A percentile compares a stretch with the other conserved stretches of the same genome.
These are phyloP conservation scores for Epichloe bromicola DNA, from an alignment of 2,329 filamentous ascomycete species.

Conservation along the genomic window DNA sequence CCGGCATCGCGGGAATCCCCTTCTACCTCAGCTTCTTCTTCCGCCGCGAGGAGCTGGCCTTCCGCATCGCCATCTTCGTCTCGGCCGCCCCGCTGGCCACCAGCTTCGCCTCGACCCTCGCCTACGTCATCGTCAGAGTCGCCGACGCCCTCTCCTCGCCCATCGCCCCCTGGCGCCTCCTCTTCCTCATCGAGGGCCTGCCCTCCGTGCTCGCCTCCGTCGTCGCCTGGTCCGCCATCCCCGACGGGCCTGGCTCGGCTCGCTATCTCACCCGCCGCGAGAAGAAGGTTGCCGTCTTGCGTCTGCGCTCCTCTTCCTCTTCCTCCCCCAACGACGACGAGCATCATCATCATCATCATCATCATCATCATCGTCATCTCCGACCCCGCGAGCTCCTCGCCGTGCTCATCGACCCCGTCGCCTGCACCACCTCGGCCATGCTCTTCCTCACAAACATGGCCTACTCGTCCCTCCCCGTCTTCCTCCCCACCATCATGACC, in stretches of 20 bases:
- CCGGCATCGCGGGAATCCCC: slow-evolving; percentile 51
- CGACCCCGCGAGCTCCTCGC: slow-evolving; percentile 43
- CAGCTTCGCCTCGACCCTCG: slow-evolving; percentile 62
- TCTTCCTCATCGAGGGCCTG: slow-evolving; percentile 77
- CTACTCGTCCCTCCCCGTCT: slow-evolving; percentile 78
- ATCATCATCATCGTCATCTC: slow-evolving; percentile 14
- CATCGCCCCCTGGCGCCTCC: slow-evolving; percentile 68
- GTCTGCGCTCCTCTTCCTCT: slow-evolving; percentile 35
- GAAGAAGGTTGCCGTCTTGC: slow-evolving; percentile 55
- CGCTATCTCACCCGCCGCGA: slow-evolving; percentile 49
- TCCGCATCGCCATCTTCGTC: slow-evolving; percentile 76
- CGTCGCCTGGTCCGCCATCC: slow-evolving; percentile 61
- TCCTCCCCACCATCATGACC: slow-evolving; percentile 67
- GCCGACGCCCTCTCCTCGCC: slow-evolving; percentile 44
- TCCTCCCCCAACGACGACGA: slow-evolving; percentile 12
- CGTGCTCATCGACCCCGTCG: slow-evolving; percentile 21
- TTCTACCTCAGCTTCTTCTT: slow-evolving; percentile 55
- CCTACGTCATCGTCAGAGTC: slow-evolving; percentile 63
- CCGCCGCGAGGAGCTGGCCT: slow-evolving; percentile 59
- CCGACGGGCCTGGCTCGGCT: slow-evolving; percentile 59
- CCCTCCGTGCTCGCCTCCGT: slow-evolving; percentile 66
- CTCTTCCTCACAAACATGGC: slow-evolving; percentile 82
- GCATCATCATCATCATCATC: too few relatives aligned
- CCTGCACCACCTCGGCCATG: slow-evolving; percentile 65
- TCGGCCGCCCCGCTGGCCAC: slow-evolving; percentile 75